These are phyloP conservation scores for Globisporangium rhizosaccharum DNA, from an alignment of 352 stramenopile species.

Conservation along the genomic window DNA sequence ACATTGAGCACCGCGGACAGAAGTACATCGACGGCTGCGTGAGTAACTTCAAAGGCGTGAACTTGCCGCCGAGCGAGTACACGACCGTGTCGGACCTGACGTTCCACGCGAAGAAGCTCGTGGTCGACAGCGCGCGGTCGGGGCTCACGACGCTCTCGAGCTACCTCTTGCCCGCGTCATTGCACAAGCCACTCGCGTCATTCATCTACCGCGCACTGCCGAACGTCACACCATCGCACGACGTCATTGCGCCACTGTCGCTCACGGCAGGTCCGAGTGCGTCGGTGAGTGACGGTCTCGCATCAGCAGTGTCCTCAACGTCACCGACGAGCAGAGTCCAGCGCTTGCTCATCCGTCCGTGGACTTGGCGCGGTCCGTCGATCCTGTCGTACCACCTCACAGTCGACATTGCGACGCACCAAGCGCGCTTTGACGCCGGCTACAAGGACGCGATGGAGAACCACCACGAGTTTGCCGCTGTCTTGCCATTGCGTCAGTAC, in stretches of 20 bases:
- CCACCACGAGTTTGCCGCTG: slow-evolving; percentile 38
- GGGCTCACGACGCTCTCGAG: slow-evolving; percentile 29
- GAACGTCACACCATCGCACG: slow-evolving; percentile 40
- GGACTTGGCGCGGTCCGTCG: slow-evolving; percentile 52
- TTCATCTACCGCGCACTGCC: slow-evolving; percentile 40
- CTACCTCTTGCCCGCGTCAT: slow-evolving; percentile 31
- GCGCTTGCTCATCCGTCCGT: slow-evolving; percentile 54
- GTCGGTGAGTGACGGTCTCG: background rate
- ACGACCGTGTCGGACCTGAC: slow-evolving; percentile 49
- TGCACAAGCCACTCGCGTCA: slow-evolving; percentile 40
- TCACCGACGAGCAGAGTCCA: slow-evolving; percentile 4
- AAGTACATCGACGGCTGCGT: slow-evolving; percentile 72
- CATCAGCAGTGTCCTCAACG: no score
- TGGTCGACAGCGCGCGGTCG: slow-evolving; percentile 33
- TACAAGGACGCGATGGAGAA: slow-evolving; percentile 55
- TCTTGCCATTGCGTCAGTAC: slow-evolving; percentile 20
- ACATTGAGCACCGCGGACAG: slow-evolving; percentile 48
- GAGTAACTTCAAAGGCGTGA: slow-evolving; percentile 69
- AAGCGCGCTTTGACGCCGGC: slow-evolving; percentile 50
- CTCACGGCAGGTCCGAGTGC: slow-evolving; percentile 4
- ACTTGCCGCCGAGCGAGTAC: slow-evolving; percentile 39
- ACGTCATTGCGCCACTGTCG: slow-evolving; percentile 34
- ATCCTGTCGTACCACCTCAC: slow-evolving; percentile 53
- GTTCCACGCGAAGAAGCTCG: slow-evolving; percentile 44
- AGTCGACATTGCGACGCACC: slow-evolving; percentile 41